Conservation (phyloP, 345 rosid species). For the Lepidium sativum region DNA sequence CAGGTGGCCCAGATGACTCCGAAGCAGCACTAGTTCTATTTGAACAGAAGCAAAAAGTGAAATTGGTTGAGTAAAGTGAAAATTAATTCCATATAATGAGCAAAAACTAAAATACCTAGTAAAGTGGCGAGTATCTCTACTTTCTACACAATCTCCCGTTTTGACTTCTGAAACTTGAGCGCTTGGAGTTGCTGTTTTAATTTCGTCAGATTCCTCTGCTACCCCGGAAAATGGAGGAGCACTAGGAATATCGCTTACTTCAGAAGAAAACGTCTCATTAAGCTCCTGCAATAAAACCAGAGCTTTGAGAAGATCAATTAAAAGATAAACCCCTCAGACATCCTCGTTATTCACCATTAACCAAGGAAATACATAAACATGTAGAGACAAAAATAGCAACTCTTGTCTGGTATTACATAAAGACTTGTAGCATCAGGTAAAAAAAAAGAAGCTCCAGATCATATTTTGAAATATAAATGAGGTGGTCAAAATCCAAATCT, state of each 20-base stretch:
- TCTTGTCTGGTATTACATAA: not conserved
- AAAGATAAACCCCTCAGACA: not conserved
- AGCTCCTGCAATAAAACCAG: slow-evolving; percentile 37
- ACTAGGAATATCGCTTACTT: slow-evolving; percentile 61
- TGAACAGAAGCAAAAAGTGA: slow-evolving; percentile 12
- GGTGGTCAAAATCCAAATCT: not conserved
- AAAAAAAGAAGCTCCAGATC: not conserved
- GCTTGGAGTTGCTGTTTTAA: slow-evolving; percentile 23
- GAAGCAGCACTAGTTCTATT: slow-evolving; percentile 42
- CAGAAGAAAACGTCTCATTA: slow-evolving; percentile 33
- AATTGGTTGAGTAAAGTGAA: not conserved
- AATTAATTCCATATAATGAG: not conserved
- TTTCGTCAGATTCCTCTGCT: slow-evolving; percentile 50
- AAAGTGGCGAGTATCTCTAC: slow-evolving; percentile 38
- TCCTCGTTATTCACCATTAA: not conserved
- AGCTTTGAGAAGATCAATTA: slow-evolving; percentile 4
- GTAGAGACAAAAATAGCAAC: not conserved
- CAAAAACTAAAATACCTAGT: slow-evolving; percentile 37
- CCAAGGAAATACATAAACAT: not conserved
- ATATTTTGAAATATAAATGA: not conserved
- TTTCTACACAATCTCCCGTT: slow-evolving; percentile 31
- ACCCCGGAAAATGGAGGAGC: slow-evolving; percentile 78
- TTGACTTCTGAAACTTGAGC: slow-evolving; percentile 30
- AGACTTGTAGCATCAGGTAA: not conserved
- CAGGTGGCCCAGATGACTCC: slow-evolving; percentile 48